Evolutionary conservation across 208 protist genomes (phyloP).

Genomic region (Herpetomonas muscarum): DNA sequence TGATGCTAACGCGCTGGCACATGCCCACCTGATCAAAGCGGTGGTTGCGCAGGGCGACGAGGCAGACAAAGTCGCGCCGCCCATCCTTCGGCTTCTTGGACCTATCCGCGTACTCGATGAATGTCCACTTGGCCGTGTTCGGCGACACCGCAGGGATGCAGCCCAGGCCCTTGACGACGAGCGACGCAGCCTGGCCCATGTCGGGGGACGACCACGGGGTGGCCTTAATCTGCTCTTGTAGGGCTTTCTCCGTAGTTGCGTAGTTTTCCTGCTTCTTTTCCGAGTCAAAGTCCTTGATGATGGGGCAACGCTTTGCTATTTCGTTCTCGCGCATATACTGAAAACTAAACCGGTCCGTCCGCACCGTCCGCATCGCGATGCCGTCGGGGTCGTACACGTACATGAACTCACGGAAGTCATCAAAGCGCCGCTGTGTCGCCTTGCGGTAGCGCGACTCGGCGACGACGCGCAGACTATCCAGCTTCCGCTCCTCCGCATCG

Average conservation of each 20-base stretch:
- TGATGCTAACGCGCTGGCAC: constrained; percentile 64
- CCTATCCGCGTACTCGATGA: constrained; percentile 66
- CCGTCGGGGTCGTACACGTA: constrained; percentile 73
- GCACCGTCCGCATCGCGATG: constrained; percentile 44
- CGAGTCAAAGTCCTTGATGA: constrained; percentile 62
- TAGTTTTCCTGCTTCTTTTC: constrained; percentile 36
- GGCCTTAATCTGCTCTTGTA: constrained; percentile 20
- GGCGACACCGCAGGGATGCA: constrained; percentile 57
- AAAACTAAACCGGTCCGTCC: constrained; percentile 47
- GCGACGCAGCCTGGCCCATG: constrained; percentile 38
- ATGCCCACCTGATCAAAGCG: constrained; percentile 62
- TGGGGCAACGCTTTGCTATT: constrained; percentile 55
- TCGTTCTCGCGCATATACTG: constrained; percentile 63
- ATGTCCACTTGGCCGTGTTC: constrained; percentile 74
- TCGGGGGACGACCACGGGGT: constrained; percentile 53
- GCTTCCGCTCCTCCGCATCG: constrained; percentile 27
- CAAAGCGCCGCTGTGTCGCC: constrained; percentile 66
- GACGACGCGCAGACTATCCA: constrained; percentile 42
- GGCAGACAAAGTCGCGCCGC: constrained; percentile 18
- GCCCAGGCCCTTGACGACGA: constrained; percentile 55
- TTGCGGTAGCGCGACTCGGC: constrained; percentile 51
- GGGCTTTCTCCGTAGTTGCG: constrained; percentile 30
- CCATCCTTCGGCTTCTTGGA: constrained; percentile 20
- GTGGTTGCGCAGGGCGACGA: constrained; percentile 61
- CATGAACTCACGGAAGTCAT: constrained; percentile 77